Evolutionary conservation across 768 basidiomycete species (phyloP).

Genomic region (Pholiota molesta): DNA sequence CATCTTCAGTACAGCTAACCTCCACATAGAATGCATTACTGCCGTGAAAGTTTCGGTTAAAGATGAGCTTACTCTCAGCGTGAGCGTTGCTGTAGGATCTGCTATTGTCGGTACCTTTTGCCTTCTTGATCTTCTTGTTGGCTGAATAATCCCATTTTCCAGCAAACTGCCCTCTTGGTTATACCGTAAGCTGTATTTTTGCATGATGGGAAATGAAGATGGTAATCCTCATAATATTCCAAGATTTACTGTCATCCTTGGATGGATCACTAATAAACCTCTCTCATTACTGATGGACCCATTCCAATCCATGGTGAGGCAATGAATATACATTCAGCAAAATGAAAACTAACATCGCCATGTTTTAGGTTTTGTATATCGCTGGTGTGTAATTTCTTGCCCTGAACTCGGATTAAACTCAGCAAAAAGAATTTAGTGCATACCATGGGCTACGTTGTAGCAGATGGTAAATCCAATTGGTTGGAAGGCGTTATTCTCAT

Average conservation of each 20-base stretch:
- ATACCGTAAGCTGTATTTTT: slow-evolving; percentile 57
- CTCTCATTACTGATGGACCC: slow-evolving; percentile 86
- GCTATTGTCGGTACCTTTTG: slow-evolving; percentile 55
- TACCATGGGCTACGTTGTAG: slow-evolving; percentile 83
- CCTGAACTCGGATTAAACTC: not conserved
- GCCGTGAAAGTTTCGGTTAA: slow-evolving; percentile 89
- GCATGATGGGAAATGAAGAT: not conserved
- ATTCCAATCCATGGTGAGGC: slow-evolving; percentile 65
- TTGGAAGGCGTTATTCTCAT: slow-evolving; percentile 87
- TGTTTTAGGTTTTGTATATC: slow-evolving; percentile 45
- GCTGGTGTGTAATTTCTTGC: slow-evolving; percentile 37
- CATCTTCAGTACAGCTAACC: not conserved
- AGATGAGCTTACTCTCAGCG: slow-evolving; percentile 79
- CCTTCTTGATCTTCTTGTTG: not conserved
- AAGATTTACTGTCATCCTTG: slow-evolving; percentile 76
- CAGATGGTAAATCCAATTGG: slow-evolving; percentile 90
- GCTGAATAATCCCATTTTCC: not conserved
- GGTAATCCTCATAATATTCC: not conserved
- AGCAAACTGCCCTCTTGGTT: slow-evolving; percentile 76
- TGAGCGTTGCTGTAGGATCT: slow-evolving; percentile 83
- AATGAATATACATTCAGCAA: slow-evolving; percentile 17
- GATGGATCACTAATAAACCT: slow-evolving; percentile 81
- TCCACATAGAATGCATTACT: slow-evolving; percentile 73
- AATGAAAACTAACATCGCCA: not conserved
- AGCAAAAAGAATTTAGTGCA: slow-evolving; percentile 47